Evolutionary conservation across 2,329 filamentous ascomycete genomes (phyloP).

Genomic region (Cordyceps cicadae): DNA sequence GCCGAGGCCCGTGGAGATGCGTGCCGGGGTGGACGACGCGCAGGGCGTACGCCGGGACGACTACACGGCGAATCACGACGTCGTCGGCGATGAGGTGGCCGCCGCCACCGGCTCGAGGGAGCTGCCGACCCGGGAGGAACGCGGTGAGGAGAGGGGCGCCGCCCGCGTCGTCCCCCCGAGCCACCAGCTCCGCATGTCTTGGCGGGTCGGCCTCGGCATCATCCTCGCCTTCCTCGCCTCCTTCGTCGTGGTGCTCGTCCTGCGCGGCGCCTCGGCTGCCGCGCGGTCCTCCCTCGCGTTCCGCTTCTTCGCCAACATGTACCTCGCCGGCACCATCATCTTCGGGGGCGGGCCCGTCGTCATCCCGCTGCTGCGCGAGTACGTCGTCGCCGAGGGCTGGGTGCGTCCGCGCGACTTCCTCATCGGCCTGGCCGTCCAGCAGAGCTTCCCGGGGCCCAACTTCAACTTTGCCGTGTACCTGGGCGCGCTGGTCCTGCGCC

Average conservation of each 20-base stretch:
- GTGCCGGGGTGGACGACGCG: neutral
- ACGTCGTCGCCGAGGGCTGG: constrained; percentile 61
- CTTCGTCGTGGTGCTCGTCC: constrained; percentile 49
- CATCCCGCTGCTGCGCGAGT: constrained; percentile 53
- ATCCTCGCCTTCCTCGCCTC: constrained; percentile 43
- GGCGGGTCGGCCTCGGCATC: constrained; percentile 34
- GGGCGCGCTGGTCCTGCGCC: constrained; percentile 39
- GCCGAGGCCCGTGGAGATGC: neutral
- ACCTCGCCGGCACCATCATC: constrained; percentile 62
- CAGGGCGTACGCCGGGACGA: neutral
- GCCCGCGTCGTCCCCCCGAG: constrained; percentile 22
- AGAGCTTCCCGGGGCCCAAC: constrained; percentile 52
- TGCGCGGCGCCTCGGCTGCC: constrained; percentile 31
- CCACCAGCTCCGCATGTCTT: constrained; percentile 32
- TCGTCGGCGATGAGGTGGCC: neutral
- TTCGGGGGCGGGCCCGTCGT: constrained; percentile 59
- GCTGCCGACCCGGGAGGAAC: neutral
- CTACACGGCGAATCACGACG: constrained; percentile 7
- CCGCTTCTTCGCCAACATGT: constrained; percentile 63
- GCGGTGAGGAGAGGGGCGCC: neutral
- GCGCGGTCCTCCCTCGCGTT: constrained; percentile 37
- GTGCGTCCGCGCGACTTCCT: constrained; percentile 63
- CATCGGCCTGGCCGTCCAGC: constrained; percentile 62
- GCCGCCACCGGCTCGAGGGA: neutral
- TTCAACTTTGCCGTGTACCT: constrained; percentile 51